Percentiles rank a stretch among this genome's conserved stretches.
Evolutionary conservation across 306 rosid species (phyloP).

Genomic region (Ziziphus jujuba): DNA sequence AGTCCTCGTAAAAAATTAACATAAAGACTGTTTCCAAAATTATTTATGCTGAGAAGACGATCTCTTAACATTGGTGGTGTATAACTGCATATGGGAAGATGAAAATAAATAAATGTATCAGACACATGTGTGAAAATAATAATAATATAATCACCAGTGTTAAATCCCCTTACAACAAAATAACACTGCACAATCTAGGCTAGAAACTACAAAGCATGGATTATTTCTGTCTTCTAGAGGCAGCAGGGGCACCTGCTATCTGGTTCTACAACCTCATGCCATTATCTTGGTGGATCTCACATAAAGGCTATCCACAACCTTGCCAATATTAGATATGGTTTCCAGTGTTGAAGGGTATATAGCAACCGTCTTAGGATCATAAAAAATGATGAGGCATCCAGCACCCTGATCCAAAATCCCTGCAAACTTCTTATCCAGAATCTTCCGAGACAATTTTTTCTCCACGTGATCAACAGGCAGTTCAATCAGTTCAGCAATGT

Average conservation of each 20-base stretch:
- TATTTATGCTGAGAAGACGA: no score
- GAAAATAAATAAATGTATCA: no score
- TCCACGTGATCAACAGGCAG: slow-evolving; percentile 60
- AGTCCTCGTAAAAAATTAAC: no score
- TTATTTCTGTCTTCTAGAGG: slow-evolving; percentile 6
- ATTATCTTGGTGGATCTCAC: slow-evolving; percentile 93
- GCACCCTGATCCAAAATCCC: slow-evolving; percentile 98
- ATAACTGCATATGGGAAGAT: no score
- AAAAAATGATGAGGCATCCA: slow-evolving; percentile 49
- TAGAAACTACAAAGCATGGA: not conserved
- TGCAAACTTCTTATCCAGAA: slow-evolving; percentile 52
- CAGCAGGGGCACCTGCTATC: slow-evolving; percentile 8
- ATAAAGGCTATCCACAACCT: slow-evolving; percentile 91
- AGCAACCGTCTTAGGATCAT: slow-evolving; percentile 46
- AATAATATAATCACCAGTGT: no score
- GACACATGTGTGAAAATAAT: no score
- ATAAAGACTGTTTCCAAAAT: no score
- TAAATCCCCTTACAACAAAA: no score
- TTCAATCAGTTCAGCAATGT: slow-evolving; percentile 83
- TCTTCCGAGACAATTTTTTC: slow-evolving; percentile 50
- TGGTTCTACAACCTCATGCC: slow-evolving; percentile 45
- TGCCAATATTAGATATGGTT: slow-evolving; percentile 80
- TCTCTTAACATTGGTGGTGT: no score
- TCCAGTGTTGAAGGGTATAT: slow-evolving; percentile 66
- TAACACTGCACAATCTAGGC: slow-evolving; percentile 1